phyloP scores from a whole-genome alignment of 192 early-diverging fungal species.

The Linnemannia schmuckeri region DNA sequence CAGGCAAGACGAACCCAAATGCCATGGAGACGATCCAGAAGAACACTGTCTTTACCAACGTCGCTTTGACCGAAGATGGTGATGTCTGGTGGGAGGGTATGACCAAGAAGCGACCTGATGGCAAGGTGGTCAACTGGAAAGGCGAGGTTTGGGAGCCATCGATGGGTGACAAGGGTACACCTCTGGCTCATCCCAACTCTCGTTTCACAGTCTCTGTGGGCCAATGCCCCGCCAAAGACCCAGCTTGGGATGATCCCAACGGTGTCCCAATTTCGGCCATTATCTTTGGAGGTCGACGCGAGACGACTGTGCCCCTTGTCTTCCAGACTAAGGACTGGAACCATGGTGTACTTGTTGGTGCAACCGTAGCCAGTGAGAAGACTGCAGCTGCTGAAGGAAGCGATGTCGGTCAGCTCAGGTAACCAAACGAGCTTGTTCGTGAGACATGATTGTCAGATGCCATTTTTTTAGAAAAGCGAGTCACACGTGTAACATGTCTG shows the following conservation, averaged over 20 bases:
- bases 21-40: slow-evolving; percentile 47
- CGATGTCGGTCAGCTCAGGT: slow-evolving; percentile 50
- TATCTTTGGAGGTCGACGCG: slow-evolving; percentile 53
- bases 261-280: slow-evolving; percentile 55
- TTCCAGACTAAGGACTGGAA: slow-evolving; percentile 55
- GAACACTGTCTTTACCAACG: slow-evolving; percentile 52
- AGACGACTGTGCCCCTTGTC: slow-evolving; percentile 45
- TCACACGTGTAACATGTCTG: background rate
- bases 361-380: slow-evolving; percentile 51
- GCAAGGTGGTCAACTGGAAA: slow-evolving; percentile 50
- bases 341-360: slow-evolving; percentile 52
- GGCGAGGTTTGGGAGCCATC: slow-evolving; percentile 46
- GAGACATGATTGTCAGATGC: background rate
- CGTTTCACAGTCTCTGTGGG: slow-evolving; percentile 46
- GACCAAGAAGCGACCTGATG: slow-evolving; percentile 40
- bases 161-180: slow-evolving; percentile 45
- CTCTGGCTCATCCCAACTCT: slow-evolving; percentile 51
- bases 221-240: slow-evolving; percentile 50
- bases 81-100: slow-evolving; percentile 58
- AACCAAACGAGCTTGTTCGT: background rate
- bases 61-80: slow-evolving; percentile 37
- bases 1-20: slow-evolving; percentile 51
- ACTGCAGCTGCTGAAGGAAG: slow-evolving; percentile 51
- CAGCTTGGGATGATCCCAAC: slow-evolving; percentile 53
- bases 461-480: background rate